Evolutionary conservation across 257 asterid genomes (phyloP), one percentile per base, ranked within the genome.

Genomic region (Knoxia roxburghii): DNA sequence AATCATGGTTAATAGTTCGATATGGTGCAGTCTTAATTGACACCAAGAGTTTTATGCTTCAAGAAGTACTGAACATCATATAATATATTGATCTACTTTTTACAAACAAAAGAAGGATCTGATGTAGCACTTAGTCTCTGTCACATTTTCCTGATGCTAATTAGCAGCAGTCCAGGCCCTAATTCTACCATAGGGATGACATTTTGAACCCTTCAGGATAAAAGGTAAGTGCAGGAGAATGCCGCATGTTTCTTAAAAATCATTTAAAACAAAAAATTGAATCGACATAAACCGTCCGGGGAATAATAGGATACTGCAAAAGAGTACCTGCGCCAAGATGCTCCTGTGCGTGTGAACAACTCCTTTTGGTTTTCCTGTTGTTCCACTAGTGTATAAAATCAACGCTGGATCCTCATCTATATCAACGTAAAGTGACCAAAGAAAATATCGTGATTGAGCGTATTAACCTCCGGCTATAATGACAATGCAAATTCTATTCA

Each of bases 301-400:
- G n/a, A n/a, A n/a, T n/a, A n/a, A n/a, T n/a, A n/a, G n/a, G n/a
- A n/a, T n/a, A n/a, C n/a, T n/a, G n/a, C n/a, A n/a, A n/a, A n/a
- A 9, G 49, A 39, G 33, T 78, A 93, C 99, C 97, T 93, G 99
- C 32, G 99, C 86, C 72, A 90, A 77, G 76, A 93, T 80, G 62
- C 95, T 89, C 64, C 78, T 76, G 74, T 90, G 97, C n/a, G 99
- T 93, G 84, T 93, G 99, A 68, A 93, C 97, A 66, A 77, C 99
- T 72, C 99, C 99, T 88, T 93, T 93, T 39, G 99, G 99, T 77
- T 88, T 93, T 55, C 99, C 99, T 6, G 99, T 93, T 27, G 99
- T 90, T 65, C 99, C 99, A 68, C 99, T 93, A 48, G 99, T 93
- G 75, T 93, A 93, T 68, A 93, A 80, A 75, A 93, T 83, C 73